Evolutionary conservation across 495 filamentous ascomycete genomes (phyloP).

Genomic region (Penicillium salamii): DNA sequence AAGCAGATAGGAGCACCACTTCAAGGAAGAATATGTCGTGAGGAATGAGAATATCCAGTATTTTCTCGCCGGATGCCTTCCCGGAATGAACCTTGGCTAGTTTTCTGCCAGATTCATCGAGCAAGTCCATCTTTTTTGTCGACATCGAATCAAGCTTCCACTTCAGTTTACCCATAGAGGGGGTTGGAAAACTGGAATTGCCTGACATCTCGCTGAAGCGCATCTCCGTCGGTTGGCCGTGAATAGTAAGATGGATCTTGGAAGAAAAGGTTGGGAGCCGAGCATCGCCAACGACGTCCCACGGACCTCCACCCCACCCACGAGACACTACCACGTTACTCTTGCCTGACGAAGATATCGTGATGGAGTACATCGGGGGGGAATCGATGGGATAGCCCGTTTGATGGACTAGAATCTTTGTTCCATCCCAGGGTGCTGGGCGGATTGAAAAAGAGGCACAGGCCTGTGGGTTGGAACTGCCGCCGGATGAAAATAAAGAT

Average conservation of each 20-base stretch:
- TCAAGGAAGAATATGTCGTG: not conserved
- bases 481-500: not conserved
- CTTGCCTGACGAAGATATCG: not conserved
- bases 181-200: not conserved
- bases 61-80: not conserved
- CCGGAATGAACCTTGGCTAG: not conserved
- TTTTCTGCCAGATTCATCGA: not conserved
- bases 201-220: not conserved
- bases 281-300: constrained; percentile 1
- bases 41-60: not conserved
- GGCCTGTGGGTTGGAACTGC: not conserved
- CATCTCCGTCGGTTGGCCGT: not conserved
- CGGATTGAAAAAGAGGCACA: constrained; percentile 1
- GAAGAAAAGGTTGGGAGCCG: not conserved
- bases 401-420: constrained; percentile 5
- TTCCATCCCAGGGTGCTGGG: constrained; percentile 5
- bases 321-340: not conserved
- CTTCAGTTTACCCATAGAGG: not conserved
- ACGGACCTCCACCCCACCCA: not conserved
- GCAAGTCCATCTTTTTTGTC: not conserved
- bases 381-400: constrained; percentile 5
- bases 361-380: constrained; percentile 1
- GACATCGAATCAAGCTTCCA: not conserved
- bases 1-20: not conserved
- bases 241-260: not conserved